Evolutionary conservation across 2,329 filamentous ascomycete species (phyloP).

Genomic region (Penicillium nordicum): DNA sequence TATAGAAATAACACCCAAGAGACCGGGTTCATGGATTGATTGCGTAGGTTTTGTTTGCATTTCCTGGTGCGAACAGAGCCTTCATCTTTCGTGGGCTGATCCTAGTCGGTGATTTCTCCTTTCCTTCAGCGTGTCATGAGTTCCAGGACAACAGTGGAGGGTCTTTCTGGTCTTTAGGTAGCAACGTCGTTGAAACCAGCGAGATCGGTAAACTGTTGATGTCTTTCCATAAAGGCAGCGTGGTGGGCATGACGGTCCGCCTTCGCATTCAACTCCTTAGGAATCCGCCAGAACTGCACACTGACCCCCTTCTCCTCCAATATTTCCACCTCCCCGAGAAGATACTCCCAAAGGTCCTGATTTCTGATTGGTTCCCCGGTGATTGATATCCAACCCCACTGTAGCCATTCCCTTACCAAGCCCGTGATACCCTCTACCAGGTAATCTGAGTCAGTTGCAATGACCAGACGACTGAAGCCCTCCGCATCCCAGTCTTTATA

Average conservation of each 20-base stretch:
- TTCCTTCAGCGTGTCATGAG: too few relatives aligned
- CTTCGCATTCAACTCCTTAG: not conserved
- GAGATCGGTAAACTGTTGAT: not conserved
- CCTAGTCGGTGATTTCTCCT: not conserved
- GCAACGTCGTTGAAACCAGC: too few relatives aligned
- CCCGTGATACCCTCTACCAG: conserved; percentile 47
- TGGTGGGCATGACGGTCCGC: not conserved
- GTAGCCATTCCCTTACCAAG: conserved; percentile 47
- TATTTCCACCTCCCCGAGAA: conserved; percentile 44
- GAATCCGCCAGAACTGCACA: not conserved
- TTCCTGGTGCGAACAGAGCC: not conserved
- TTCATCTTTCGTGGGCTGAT: not conserved
- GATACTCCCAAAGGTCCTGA: conserved; percentile 50
- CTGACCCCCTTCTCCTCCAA: conserved; percentile 27
- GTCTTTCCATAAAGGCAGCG: not conserved
- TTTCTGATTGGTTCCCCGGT: not conserved
- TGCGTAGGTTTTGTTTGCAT: too few relatives aligned
- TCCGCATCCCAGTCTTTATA: conserved; percentile 46
- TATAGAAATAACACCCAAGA: not conserved
- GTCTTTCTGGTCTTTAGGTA: not conserved
- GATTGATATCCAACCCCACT: not conserved
- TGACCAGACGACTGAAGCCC: conserved; percentile 44
- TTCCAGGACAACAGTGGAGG: accelerated
- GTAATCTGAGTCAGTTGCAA: conserved; percentile 56
- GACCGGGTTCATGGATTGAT: not conserved